Evolutionary conservation across 768 basidiomycete species (phyloP).

Genomic region (Mycena indigotica): DNA sequence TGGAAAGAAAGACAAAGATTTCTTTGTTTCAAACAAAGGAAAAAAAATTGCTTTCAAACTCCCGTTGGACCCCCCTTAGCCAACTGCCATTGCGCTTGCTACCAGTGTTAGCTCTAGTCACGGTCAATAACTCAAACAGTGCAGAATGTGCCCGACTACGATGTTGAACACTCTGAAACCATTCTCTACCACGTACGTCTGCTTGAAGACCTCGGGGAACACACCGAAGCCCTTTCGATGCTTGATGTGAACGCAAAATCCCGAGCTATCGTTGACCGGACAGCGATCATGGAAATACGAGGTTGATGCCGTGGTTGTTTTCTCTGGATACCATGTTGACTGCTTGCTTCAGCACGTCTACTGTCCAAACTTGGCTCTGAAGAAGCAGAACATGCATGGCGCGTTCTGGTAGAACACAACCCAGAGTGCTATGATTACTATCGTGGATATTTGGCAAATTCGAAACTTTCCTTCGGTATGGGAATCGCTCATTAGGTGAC

Average conservation of each 20-base stretch:
- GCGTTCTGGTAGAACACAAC: slow-evolving; percentile 80
- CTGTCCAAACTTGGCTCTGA: slow-evolving; percentile 65
- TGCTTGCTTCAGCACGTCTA: slow-evolving; percentile 61
- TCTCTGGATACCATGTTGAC: slow-evolving; percentile 1
- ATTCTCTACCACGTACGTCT: slow-evolving; percentile 75
- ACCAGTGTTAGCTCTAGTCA: too few species aligned
- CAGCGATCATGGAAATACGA: slow-evolving; percentile 65
- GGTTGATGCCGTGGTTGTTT: slow-evolving; percentile 49
- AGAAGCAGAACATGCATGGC: slow-evolving; percentile 83
- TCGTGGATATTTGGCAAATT: slow-evolving; percentile 64
- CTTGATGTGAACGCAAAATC: slow-evolving; percentile 68
- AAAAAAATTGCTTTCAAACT: too few species aligned
- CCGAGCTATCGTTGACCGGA: slow-evolving; percentile 70
- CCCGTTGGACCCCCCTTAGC: too few species aligned
- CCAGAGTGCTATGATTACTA: slow-evolving; percentile 84
- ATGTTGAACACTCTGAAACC: slow-evolving; percentile 83
- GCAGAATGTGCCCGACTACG: slow-evolving; percentile 76
- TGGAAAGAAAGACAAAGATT: too few species aligned
- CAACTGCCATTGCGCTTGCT: too few species aligned
- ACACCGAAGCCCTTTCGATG: slow-evolving; percentile 57
- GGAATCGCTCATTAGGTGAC: not conserved
- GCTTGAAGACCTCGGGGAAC: slow-evolving; percentile 72
- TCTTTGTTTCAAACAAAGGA: too few species aligned
- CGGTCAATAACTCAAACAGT: not conserved
- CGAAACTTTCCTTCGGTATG: slow-evolving; percentile 67